A percentile compares a stretch with the other conserved stretches of the same genome.
Evolutionary conservation across 2,329 filamentous ascomycete species (phyloP).

Genomic region (Nemania serpens): DNA sequence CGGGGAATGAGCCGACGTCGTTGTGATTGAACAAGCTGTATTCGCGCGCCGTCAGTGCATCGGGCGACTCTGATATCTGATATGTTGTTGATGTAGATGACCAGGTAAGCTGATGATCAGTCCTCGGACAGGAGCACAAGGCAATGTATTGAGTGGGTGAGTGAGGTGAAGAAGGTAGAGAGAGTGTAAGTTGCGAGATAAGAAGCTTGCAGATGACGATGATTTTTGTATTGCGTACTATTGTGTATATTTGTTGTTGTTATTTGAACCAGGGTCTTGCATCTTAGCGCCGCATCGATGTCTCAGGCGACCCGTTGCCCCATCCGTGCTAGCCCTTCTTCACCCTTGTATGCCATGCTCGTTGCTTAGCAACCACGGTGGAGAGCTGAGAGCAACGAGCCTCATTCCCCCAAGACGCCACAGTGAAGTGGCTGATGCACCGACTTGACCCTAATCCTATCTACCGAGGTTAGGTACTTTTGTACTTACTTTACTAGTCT

Average conservation of each 20-base stretch:
- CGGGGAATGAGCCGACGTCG: neutral
- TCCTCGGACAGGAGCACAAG: neutral
- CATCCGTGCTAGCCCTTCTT: conserved; percentile 22
- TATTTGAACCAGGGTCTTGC: conserved; percentile 32
- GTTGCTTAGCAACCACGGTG: conserved; percentile 38
- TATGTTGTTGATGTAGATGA: neutral
- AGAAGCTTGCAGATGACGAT: conserved; percentile 32
- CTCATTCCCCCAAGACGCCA: too few species aligned
- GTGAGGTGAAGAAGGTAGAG: conserved; percentile 13
- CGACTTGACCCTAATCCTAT: too few species aligned
- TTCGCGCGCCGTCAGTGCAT: conserved; percentile 18
- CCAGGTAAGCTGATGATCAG: neutral
- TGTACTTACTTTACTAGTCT: too few species aligned
- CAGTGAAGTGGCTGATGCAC: too few species aligned
- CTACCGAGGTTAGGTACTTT: too few species aligned
- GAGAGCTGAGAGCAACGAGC: neutral
- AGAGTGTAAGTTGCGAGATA: conserved; percentile 16
- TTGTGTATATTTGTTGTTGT: conserved; percentile 39
- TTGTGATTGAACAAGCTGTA: neutral
- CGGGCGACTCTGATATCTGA: neutral
- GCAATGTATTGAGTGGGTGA: neutral
- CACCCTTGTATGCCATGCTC: conserved; percentile 28
- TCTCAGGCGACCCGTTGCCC: conserved; percentile 35
- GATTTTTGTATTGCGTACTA: conserved; percentile 38
- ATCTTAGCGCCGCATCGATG: conserved; percentile 31